Percentiles rank a stretch among this genome's conserved stretches.
These are phyloP conservation scores for Chaetothyriales sp. DNA, from an alignment of 2,329 filamentous ascomycete genomes.

Conservation along the genomic window DNA sequence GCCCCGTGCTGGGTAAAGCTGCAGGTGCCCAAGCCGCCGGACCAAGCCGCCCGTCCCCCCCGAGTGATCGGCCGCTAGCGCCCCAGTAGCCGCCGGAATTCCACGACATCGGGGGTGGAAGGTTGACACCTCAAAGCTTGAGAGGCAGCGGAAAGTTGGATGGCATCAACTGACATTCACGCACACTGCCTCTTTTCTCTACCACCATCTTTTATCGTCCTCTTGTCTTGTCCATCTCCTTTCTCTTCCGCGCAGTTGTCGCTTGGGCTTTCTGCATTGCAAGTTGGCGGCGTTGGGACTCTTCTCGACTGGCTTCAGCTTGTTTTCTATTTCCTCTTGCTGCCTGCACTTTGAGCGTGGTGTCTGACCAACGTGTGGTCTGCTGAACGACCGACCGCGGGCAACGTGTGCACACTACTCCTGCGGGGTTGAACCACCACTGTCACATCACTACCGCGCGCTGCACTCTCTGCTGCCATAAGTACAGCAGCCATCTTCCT, in stretches of 20 bases:
- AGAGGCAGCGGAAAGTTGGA: not conserved
- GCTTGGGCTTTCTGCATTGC: constrained; percentile 18
- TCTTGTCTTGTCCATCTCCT: constrained; percentile 13
- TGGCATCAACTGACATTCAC: not conserved
- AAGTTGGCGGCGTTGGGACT: constrained; percentile 16
- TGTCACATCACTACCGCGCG: constrained; percentile 1
- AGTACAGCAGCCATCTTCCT: constrained; percentile 1
- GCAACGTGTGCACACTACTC: no score
- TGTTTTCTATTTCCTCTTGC: constrained; percentile 18
- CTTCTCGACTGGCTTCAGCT: constrained; percentile 3
- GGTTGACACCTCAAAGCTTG: not conserved
- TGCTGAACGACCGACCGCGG: no score
- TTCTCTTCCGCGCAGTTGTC: constrained; percentile 12
- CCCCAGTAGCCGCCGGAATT: not conserved
- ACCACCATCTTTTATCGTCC: constrained; percentile 16
- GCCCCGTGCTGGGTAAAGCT: not conserved
- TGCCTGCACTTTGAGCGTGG: constrained; percentile 16
- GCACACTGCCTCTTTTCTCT: constrained; percentile 6
- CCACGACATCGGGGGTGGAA: not conserved
- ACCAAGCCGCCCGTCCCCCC: not conserved
- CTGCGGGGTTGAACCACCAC: not conserved
- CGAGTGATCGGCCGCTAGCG: constrained; percentile 1
- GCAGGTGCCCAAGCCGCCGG: not conserved
- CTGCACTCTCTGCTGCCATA: constrained; percentile 5
- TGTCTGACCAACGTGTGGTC: constrained; percentile 16